These are phyloP conservation scores for Ambrosia trifida DNA, from an alignment of 129 eudicot species.

Conservation along the genomic window DNA sequence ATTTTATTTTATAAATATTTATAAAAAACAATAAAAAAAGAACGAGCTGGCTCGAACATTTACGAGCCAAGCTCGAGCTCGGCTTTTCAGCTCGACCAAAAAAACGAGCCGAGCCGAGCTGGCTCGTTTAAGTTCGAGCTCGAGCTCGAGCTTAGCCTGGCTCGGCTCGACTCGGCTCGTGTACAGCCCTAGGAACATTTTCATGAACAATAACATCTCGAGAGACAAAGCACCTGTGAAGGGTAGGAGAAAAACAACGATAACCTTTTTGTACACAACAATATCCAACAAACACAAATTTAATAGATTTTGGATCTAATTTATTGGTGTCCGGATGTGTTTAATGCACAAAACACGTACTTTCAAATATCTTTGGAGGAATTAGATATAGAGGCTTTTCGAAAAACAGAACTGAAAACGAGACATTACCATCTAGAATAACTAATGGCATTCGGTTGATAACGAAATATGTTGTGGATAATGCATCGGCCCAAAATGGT, in stretches of 20 bases:
- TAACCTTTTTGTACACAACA: not conserved
- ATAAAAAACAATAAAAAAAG: too few relatives aligned
- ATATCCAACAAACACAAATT: not conserved
- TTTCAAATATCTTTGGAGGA: not conserved
- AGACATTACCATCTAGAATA: not conserved
- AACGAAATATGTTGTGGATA: not conserved
- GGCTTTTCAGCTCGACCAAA: too few relatives aligned
- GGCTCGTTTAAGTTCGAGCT: too few relatives aligned
- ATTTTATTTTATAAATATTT: too few relatives aligned
- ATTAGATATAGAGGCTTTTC: not conserved
- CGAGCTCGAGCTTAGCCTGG: too few relatives aligned
- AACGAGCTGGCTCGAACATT: too few relatives aligned
- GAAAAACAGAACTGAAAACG: not conserved
- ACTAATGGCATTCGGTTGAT: not conserved
- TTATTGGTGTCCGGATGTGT: not conserved
- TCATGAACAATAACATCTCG: not conserved
- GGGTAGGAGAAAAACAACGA: not conserved
- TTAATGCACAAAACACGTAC: not conserved
- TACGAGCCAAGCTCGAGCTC: too few relatives aligned
- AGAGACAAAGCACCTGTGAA: not conserved
- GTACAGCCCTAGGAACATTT: not conserved
- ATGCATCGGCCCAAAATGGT: not conserved
- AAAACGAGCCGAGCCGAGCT: too few relatives aligned
- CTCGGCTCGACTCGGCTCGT: too few relatives aligned
- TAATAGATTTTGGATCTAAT: not conserved